Percentiles rank a stretch among this genome's conserved stretches.
These are phyloP conservation scores for Geranium incanum DNA, from an alignment of 441 rosid genomes.

Conservation along the genomic window DNA sequence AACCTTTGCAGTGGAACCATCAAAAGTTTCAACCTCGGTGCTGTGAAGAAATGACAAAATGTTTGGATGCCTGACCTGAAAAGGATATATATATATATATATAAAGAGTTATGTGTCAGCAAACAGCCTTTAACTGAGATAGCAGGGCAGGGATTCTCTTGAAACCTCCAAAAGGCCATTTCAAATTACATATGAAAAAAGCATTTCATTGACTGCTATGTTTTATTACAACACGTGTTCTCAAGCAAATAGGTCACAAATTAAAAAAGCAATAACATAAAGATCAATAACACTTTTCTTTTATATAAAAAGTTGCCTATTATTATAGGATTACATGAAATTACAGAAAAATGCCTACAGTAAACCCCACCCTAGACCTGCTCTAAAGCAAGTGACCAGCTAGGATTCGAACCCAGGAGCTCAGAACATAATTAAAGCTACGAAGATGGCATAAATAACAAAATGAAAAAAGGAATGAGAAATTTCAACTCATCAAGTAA, in stretches of 20 bases:
- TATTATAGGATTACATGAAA: no score
- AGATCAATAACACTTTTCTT: no score
- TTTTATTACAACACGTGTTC: neutral
- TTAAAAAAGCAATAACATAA: no score
- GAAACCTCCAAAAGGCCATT: neutral
- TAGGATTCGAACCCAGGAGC: no score
- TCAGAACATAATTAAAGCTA: neutral
- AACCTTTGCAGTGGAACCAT: slow-evolving; percentile 59
- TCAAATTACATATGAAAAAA: slow-evolving; percentile 3
- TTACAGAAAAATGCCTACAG: no score
- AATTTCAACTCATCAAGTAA: neutral
- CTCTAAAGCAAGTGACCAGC: no score
- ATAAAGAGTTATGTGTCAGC: neutral
- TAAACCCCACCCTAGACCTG: no score
- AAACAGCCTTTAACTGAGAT: neutral
- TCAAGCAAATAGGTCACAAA: neutral
- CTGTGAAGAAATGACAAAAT: slow-evolving; percentile 88
- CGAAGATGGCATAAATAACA: neutral
- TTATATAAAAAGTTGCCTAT: no score
- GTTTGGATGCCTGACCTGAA: slow-evolving; percentile 96
- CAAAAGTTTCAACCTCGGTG: slow-evolving; percentile 76
- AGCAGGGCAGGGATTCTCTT: neutral
- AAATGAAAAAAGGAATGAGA: neutral
- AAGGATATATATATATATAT: slow-evolving; percentile 12
- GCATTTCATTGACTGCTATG: neutral